phyloP scores from a whole-genome alignment of 2,329 filamentous ascomycete genomes.

The Elsinoe batatas region DNA sequence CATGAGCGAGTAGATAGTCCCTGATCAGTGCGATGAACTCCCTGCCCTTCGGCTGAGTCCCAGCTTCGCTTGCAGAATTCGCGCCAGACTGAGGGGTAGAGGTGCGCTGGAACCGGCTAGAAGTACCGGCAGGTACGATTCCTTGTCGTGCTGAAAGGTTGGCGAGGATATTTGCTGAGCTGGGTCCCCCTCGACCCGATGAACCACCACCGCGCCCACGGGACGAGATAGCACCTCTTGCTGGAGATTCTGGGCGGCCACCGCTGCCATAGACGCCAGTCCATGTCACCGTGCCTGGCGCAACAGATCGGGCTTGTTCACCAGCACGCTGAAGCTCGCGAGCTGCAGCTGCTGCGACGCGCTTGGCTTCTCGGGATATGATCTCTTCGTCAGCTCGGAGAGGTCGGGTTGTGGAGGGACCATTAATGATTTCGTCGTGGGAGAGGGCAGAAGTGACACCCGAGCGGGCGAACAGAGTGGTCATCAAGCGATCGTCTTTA shows the following conservation, averaged over 20 bases:
- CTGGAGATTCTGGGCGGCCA: conserved; percentile 54
- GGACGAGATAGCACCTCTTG: conserved; percentile 35
- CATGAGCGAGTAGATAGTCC: conserved; percentile 66
- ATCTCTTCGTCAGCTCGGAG: conserved; percentile 66
- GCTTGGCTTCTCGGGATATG: conserved; percentile 71
- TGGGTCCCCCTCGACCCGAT: conserved; percentile 26
- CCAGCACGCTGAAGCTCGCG: conserved; percentile 63
- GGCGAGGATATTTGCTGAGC: conserved; percentile 33
- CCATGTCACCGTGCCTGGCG: conserved; percentile 85
- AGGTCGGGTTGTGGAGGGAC: conserved; percentile 41
- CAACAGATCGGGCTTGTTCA: conserved; percentile 60
- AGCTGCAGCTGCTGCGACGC: conserved; percentile 68
- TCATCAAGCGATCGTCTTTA: conserved; percentile 67
- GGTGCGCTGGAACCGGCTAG: conserved; percentile 15
- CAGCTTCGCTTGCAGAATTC: conserved; percentile 3
- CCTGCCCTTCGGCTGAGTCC: conserved; percentile 28
- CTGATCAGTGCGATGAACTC: conserved; percentile 51
- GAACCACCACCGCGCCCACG: conserved; percentile 27
- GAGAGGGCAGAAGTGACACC: conserved; percentile 86
- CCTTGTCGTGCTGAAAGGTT: conserved; percentile 35
- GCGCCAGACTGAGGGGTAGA: conserved; percentile 20
- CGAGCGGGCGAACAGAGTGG: conserved; percentile 77
- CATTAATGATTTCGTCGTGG: conserved; percentile 82
- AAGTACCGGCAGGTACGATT: conserved; percentile 12
- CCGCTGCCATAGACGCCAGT: conserved; percentile 74